These are phyloP conservation scores for Colletotrichum chlorophyti DNA, from an alignment of 2,329 filamentous ascomycete species.

Conservation along the genomic window DNA sequence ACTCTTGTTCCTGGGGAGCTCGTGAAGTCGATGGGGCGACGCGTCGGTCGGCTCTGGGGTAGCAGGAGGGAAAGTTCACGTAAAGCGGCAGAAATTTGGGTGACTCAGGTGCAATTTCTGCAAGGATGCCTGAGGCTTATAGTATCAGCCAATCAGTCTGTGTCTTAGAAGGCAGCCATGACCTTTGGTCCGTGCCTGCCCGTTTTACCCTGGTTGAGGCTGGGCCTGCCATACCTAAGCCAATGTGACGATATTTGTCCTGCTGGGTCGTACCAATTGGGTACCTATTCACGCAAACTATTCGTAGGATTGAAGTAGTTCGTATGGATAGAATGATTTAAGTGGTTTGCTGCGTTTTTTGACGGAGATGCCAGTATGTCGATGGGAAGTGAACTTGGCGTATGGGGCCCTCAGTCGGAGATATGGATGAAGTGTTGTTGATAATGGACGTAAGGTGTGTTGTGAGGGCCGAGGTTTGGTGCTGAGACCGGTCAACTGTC, in stretches of 20 bases:
- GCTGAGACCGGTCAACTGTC: too few relatives aligned
- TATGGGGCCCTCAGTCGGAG: too few relatives aligned
- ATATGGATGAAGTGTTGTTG: too few relatives aligned
- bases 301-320: not conserved
- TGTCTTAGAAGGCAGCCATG: constrained; percentile 2
- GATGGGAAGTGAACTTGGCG: too few relatives aligned
- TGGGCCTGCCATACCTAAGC: constrained; percentile 21
- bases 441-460: too few relatives aligned
- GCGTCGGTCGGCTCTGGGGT: constrained; percentile 25
- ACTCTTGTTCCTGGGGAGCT: constrained; percentile 17
- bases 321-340: too few relatives aligned
- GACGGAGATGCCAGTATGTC: too few relatives aligned
- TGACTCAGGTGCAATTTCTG: constrained; percentile 30
- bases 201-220: constrained; percentile 17
- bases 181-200: constrained; percentile 15
- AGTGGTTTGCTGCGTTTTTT: too few relatives aligned
- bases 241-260: not conserved
- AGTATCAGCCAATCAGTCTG: constrained; percentile 18
- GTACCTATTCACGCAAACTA: too few relatives aligned
- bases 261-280: not conserved
- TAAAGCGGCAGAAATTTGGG: constrained; percentile 29
- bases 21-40: constrained; percentile 27
- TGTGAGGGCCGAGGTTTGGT: too few relatives aligned
- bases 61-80: constrained; percentile 31
- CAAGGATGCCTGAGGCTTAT: constrained; percentile 28